phyloP scores from a whole-genome alignment of 176 grass and related monocot species.

The Microstegium vimineum region DNA sequence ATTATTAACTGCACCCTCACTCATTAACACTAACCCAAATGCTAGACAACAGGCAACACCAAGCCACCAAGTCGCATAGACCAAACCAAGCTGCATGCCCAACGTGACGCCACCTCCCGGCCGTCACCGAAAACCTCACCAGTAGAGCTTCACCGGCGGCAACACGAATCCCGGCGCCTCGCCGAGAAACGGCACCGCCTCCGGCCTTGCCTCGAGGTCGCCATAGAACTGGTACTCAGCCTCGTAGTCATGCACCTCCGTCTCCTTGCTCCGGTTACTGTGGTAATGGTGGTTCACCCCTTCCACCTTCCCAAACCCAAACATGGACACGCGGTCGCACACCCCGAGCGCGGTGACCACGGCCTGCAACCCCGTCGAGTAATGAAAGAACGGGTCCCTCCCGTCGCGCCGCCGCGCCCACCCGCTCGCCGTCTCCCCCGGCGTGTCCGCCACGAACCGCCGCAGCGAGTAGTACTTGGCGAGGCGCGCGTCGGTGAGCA shows the following conservation, averaged over 20 bases:
- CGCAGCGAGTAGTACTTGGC: conserved; percentile 80
- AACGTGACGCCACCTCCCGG: no score
- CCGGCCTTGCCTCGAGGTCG: conserved; percentile 35
- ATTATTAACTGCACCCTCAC: no score
- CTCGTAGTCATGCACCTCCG: conserved; percentile 56
- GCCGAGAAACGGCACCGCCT: conserved; percentile 41
- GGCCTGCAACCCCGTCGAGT: conserved; percentile 82
- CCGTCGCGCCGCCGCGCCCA: conserved; percentile 50
- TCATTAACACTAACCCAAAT: no score
- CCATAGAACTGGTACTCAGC: conserved; percentile 56
- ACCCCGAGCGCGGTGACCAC: conserved; percentile 56
- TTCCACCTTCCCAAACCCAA: conserved; percentile 53
- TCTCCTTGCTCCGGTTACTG: conserved; percentile 51
- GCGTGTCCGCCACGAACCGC: conserved; percentile 41
- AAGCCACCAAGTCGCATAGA: no score
- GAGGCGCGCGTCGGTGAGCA: conserved; percentile 62
- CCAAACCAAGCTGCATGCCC: no score
- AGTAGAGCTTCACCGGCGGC: conserved; percentile 19
- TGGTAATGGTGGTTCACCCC: conserved; percentile 58
- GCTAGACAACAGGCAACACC: no score
- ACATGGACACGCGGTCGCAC: conserved; percentile 53
- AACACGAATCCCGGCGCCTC: background rate
- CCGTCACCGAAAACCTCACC: background rate
- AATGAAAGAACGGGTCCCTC: conserved; percentile 48
- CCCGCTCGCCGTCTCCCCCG: conserved; percentile 33